Base-by-base conservation (phyloP, 345 rosid species). In the Linum usitatissimum region DNA sequence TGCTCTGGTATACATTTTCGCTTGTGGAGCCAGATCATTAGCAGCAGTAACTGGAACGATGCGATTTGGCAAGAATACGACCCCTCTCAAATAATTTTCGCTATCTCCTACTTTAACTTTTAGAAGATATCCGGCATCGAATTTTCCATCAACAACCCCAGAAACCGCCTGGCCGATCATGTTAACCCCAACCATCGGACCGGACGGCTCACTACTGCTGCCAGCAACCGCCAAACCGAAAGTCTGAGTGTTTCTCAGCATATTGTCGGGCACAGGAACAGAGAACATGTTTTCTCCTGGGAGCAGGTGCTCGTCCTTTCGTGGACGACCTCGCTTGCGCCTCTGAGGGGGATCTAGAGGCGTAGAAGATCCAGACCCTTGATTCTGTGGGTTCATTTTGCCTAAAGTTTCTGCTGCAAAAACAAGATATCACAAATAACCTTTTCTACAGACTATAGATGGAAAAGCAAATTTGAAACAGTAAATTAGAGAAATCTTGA, bases 11-110 rank as follows among this genome's bases (percentile, higher is more conserved):
- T 71, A 64, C 91, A 85, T 88, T 68, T 68, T 77, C 56, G 60
- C 87, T 63, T 54, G 61, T 18, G 91, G 95, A 67, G 95, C 91
- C 57, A 88, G 73, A 64, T 88, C 95, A 75, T 79, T 83, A 55
- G 70, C 77, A 18, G 80, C 68, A 49, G 87, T 80, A 34, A 88
- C 30, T 0, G 86, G 89, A 65, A 34, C 53, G 45, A 75, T 73
- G 65, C 53, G 73, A 17, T 79, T 82, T 0, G 82, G 86, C 34
- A 69, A 53, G 63, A 83, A 87, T 30, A 76, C 80, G n/a, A 87
- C 55, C 56, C 95, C 95, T 68, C 77, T 81, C 53, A 84, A 79
- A 60, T 69, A 67, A 3, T 66, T 82, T 59, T 83, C 82, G 28
- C 71, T 68, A 64, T 75, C 79, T 15, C 73, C 78, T n/a, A 84